A percentile compares a stretch with the other conserved stretches of the same genome.
Evolutionary conservation across 495 filamentous ascomycete genomes (phyloP).

Genomic region (Neurospora sp.): DNA sequence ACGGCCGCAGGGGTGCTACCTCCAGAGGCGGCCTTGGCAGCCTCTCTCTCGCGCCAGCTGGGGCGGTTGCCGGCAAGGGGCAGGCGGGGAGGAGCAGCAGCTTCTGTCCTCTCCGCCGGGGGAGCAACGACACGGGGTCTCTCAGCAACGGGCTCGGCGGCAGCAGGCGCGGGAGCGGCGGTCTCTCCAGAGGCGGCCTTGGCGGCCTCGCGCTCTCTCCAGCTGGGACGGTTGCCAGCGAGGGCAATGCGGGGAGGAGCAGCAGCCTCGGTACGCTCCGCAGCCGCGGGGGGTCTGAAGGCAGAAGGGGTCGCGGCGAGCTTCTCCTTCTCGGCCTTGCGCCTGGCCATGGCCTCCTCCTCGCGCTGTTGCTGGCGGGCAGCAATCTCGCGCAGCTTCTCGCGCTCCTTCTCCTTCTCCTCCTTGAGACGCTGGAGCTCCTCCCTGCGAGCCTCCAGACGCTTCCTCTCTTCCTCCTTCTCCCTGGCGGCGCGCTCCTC

Average conservation of each 20-base stretch:
- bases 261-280: conserved; percentile 26
- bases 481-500: conserved; percentile 71
- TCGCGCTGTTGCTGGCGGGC: conserved; percentile 41
- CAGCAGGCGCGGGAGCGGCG: no score
- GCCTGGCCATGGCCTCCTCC: conserved; percentile 45
- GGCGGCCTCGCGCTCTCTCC: conserved; percentile 37
- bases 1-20: conserved; percentile 4
- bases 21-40: conserved; percentile 41
- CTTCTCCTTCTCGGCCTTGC: conserved; percentile 36
- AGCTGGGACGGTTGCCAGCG: conserved; percentile 27
- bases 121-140: neutral
- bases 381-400: conserved; percentile 41
- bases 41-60: conserved; percentile 80
- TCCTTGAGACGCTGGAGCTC: conserved; percentile 65
- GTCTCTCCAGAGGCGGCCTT: conserved; percentile 5
- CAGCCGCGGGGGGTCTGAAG: conserved; percentile 26
- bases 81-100: conserved; percentile 20
- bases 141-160: no score
- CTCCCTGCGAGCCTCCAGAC: conserved; percentile 55
- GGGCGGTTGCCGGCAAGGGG: conserved; percentile 52
- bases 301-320: conserved; percentile 14
- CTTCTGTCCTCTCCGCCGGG: conserved; percentile 26
- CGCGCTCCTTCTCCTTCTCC: conserved; percentile 73
- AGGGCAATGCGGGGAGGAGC: conserved; percentile 20
- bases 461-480: conserved; percentile 67